A percentile compares a stretch with the other conserved stretches of the same genome.
phyloP scores from a whole-genome alignment of 148 eudicot species.

The Rhododendron henanense region DNA sequence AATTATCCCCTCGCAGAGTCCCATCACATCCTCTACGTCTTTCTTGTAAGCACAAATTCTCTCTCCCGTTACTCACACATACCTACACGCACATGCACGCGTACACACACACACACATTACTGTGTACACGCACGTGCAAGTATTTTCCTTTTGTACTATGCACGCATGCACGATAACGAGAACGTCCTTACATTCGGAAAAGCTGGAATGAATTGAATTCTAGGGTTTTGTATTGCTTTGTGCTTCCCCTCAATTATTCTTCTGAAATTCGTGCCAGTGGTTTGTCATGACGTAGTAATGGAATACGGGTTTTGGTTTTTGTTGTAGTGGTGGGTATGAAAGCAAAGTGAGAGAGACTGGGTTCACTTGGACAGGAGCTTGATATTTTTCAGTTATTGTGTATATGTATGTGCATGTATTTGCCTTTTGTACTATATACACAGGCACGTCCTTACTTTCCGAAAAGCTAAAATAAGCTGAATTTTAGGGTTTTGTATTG shows the following conservation, averaged over 20 bases:
- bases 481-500: neutral
- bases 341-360: too few species aligned
- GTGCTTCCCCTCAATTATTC: neutral
- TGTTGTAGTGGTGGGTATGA: neutral
- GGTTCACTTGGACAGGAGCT: neutral
- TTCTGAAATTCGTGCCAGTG: neutral
- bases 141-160: too few species aligned
- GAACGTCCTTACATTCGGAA: neutral
- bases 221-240: conserved; percentile 3
- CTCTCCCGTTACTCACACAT: neutral
- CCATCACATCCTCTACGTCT: neutral
- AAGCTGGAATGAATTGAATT: neutral
- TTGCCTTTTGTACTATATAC: neutral
- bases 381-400: neutral
- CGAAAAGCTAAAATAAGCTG: neutral
- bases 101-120: neutral
- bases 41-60: conserved; percentile 6
- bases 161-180: neutral
- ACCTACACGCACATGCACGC: neutral
- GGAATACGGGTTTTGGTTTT: neutral
- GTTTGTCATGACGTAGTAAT: neutral
- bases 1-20: neutral
- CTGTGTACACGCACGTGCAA: neutral
- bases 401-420: neutral
- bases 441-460: neutral